Conservation (phyloP, 495 filamentous ascomycete species). For the Talaromyces wortmannii region DNA sequence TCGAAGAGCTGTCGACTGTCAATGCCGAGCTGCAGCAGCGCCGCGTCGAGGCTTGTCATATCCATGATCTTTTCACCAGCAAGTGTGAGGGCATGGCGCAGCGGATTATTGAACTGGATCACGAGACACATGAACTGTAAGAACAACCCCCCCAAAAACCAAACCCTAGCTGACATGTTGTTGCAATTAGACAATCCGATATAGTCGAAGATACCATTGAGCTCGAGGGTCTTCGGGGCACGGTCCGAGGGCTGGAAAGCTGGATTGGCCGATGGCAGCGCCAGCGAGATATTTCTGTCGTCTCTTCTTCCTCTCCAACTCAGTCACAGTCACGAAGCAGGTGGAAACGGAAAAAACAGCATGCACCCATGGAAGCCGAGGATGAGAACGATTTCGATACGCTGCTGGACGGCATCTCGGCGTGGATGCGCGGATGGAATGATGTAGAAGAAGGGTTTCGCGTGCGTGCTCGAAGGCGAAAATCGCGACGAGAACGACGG, state of each 20-base stretch:
- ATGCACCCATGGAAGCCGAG: not conserved
- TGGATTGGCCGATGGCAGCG: constrained; percentile 23
- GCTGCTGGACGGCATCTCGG: constrained; percentile 27
- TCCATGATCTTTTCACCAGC: constrained; percentile 22
- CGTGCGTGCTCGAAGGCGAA: constrained; percentile 17
- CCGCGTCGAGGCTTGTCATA: constrained; percentile 22
- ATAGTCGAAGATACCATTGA: constrained; percentile 26
- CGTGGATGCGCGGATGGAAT: constrained; percentile 36
- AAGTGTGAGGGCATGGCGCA: constrained; percentile 18
- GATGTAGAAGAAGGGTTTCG: constrained; percentile 30
- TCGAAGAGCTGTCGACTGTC: constrained; percentile 18
- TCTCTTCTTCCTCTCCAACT: not conserved
- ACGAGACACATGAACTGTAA: constrained; percentile 27
- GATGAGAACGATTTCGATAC: constrained; percentile 15
- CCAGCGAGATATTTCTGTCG: constrained; percentile 11
- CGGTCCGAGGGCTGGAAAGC: constrained; percentile 23
- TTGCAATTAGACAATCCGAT: constrained; percentile 17
- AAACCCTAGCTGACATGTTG: not conserved
- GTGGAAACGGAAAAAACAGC: constrained; percentile 11
- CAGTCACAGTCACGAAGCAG: constrained; percentile 8
- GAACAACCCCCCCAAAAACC: constrained; percentile 1
- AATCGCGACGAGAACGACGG: constrained; percentile 9
- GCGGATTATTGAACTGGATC: constrained; percentile 19
- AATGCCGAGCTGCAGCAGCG: constrained; percentile 21
- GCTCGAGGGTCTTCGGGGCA: constrained; percentile 29